Evolutionary conservation across 1,139 yeast genomes (phyloP).

Genomic region (Zygosaccharomyces sapae): DNA sequence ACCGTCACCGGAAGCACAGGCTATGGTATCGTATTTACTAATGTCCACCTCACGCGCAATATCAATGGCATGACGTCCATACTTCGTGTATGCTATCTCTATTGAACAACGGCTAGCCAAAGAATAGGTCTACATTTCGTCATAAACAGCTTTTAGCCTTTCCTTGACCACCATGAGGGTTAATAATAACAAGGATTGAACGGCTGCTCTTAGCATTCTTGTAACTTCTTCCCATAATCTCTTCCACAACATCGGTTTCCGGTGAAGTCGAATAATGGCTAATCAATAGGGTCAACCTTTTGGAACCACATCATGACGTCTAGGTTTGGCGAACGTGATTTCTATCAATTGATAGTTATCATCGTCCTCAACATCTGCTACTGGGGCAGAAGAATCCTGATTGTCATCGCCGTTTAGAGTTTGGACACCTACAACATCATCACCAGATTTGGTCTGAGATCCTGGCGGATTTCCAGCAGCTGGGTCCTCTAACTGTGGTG

Average conservation of each 20-base stretch:
- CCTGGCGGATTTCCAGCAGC: neutral
- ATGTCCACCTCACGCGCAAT: conserved; percentile 56
- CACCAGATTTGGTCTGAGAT: conserved; percentile 1
- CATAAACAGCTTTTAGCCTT: conserved; percentile 62
- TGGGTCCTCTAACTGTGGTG: neutral
- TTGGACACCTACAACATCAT: conserved; percentile 10
- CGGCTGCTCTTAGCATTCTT: conserved; percentile 41
- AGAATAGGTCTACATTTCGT: conserved; percentile 63
- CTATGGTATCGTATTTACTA: conserved; percentile 66
- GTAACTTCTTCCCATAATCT: conserved; percentile 42
- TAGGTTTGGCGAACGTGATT: conserved; percentile 34
- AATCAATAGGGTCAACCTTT: conserved; percentile 26
- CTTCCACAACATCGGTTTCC: conserved; percentile 32
- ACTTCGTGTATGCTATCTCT: conserved; percentile 59
- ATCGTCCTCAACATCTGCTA: neutral
- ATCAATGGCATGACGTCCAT: conserved; percentile 68
- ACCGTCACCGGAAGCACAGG: conserved; percentile 96
- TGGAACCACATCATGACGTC: conserved; percentile 35
- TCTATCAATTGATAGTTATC: conserved; percentile 20
- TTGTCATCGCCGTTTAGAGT: conserved; percentile 5
- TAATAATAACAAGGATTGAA: conserved; percentile 61
- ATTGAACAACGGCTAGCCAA: conserved; percentile 60
- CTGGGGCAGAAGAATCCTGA: too few relatives aligned
- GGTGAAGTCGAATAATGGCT: conserved; percentile 8
- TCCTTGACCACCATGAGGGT: conserved; percentile 91